Conservation (phyloP, 257 asterid species). For the Forsythia viridissima region DNA sequence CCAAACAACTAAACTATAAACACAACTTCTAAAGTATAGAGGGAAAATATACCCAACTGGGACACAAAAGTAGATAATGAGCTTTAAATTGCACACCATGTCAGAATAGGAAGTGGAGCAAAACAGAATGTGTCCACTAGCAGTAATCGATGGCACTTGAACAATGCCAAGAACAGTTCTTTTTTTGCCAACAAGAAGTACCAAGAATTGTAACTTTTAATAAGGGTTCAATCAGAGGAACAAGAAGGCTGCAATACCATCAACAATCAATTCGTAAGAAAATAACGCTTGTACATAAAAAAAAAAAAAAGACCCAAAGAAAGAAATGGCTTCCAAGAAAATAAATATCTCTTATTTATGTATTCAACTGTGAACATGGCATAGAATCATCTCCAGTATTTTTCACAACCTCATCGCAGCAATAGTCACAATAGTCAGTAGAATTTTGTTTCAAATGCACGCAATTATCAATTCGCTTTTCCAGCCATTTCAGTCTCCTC, state of each 20-base stretch:
- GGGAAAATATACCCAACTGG: not conserved
- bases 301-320: not conserved
- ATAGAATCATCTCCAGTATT: conserved; percentile 15
- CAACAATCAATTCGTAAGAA: not conserved
- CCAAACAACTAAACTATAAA: not conserved
- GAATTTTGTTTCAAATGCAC: conserved; percentile 26
- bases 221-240: no score
- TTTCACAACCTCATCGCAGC: conserved; percentile 21
- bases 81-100: not conserved
- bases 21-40: not conserved
- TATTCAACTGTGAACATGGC: not conserved
- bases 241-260: no score
- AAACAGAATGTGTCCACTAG: not conserved
- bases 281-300: not conserved
- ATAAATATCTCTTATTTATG: not conserved
- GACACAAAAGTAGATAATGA: not conserved
- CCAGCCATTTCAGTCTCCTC: conserved; percentile 63
- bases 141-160: not conserved
- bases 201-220: not conserved
- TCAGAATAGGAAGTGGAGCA: not conserved
- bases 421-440: conserved; percentile 31
- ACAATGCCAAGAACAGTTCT: no score
- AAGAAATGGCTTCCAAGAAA: not conserved
- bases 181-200: no score
- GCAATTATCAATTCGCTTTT: conserved; percentile 46